Conservation (phyloP, 2,329 filamentous ascomycete genomes). For the Alternaria ventricosa region DNA sequence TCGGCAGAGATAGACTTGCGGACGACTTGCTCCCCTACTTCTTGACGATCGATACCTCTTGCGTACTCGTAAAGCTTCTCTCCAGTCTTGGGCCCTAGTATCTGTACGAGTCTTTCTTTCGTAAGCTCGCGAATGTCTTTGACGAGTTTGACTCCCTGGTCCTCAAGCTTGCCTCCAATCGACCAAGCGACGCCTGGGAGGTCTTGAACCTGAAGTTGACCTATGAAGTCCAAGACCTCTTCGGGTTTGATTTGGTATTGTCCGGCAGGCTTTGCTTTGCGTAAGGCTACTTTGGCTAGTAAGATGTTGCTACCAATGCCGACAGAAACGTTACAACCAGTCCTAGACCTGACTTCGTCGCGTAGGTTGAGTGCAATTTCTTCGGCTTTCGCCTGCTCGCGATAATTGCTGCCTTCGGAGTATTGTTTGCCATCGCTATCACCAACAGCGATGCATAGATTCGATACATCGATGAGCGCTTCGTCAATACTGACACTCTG, state of each 20-base stretch:
- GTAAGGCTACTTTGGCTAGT: constrained; percentile 86
- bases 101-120: constrained; percentile 74
- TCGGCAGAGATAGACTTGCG: constrained; percentile 97
- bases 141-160: constrained; percentile 81
- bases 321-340: constrained; percentile 87
- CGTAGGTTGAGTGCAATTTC: constrained; percentile 73
- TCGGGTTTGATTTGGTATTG: constrained; percentile 89
- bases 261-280: constrained; percentile 92
- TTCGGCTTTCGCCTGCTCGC: constrained; percentile 80
- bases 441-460: constrained; percentile 68
- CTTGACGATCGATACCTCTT: constrained; percentile 81
- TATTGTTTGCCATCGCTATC: constrained; percentile 70
- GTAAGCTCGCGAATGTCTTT: constrained; percentile 80
- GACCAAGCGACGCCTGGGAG: constrained; percentile 93
- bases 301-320: constrained; percentile 92
- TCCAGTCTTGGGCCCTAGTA: constrained; percentile 89
- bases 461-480: constrained; percentile 83
- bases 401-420: constrained; percentile 72
- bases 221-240: constrained; percentile 77
- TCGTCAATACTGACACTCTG: constrained; percentile 98
- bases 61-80: constrained; percentile 90
- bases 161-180: constrained; percentile 85
- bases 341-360: constrained; percentile 72
- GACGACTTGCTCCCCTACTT: constrained; percentile 83
- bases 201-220: constrained; percentile 76